Base-by-base conservation (phyloP, 169 alveolate species). In the Plasmodium vivax region DNA sequence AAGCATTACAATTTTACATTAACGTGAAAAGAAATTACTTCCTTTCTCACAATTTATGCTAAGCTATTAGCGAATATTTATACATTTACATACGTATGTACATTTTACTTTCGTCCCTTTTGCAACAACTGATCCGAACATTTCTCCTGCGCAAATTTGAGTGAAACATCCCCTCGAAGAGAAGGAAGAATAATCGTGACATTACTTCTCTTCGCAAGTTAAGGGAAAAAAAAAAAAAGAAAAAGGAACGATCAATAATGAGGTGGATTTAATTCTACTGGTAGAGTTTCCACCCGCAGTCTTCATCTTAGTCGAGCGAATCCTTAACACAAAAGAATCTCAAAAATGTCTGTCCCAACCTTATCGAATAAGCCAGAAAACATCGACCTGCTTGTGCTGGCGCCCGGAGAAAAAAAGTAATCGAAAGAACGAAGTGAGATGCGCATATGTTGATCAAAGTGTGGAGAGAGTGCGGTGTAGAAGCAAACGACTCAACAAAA, bases 371-470 rank as follows among this genome's bases (percentile, higher is more conserved):
- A 90, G 34, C 94, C 94, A 41, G 94, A 90, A 56, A 90, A 80
- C 58, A 41, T 90, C 23, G 94, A 90, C 36, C 41, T 81, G 77
- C 94, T 90, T 27, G 88, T 90, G 14, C 62, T 81, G 47, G 79
- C 91, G 14, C 94, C 83, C 10, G 94, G 94, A 90, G 94, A 90
- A 90, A 71, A 80, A 90, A 79, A 90, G 94, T 90, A 90, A 79
- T 54, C 3, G 14, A 80, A 38, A 80, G 8, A 36, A 38, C 19
- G 2, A 80, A 27, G 23, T 83, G 27, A 16, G 23, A n/a, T 81
- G 62, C 30, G 43, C 80, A 10, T 56, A 16, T 56, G 2, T 19
- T 23, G 32, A 68, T 23, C 2, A 83, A 32, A 7, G 38, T 68
- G 77, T 68, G 38, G 77, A 68, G 77, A 68, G 34, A n/a, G 41